Evolutionary conservation across 306 rosid genomes (phyloP).

Genomic region (Gastrolobium villosum): DNA sequence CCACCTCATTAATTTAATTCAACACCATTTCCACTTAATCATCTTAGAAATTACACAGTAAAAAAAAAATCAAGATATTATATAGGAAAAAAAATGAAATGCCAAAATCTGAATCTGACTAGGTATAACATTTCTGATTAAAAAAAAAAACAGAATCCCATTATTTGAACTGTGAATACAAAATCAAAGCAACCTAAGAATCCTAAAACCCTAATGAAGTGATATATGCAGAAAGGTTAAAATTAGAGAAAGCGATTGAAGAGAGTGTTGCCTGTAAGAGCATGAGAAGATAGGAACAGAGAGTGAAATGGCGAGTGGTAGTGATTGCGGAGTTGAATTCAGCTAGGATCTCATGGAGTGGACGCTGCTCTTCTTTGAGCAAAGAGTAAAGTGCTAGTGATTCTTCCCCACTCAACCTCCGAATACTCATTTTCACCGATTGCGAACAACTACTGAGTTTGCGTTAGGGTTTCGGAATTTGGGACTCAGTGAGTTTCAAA

Average conservation of each 20-base stretch:
- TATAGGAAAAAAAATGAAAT: not conserved
- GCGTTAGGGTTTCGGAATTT: constrained; percentile 42
- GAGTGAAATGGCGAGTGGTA: constrained; percentile 63
- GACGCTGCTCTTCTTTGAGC: constrained; percentile 68
- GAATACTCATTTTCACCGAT: constrained; percentile 52
- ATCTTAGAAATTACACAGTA: not conserved
- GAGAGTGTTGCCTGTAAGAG: constrained; percentile 67
- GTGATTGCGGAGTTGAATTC: constrained; percentile 73
- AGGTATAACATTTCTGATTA: not conserved
- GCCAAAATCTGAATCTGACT: not conserved
- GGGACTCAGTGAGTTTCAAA: not conserved
- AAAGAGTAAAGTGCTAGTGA: constrained; percentile 62
- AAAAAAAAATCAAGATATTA: too few species aligned
- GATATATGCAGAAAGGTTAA: not conserved
- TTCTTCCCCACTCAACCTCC: constrained; percentile 67
- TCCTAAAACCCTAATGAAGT: constrained; percentile 42
- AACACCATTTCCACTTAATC: not conserved
- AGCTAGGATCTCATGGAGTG: constrained; percentile 68
- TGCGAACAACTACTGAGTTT: not conserved
- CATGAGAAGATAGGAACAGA: constrained; percentile 73
- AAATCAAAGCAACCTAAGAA: constrained; percentile 4
- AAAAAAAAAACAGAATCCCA: not conserved
- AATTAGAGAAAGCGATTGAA: not conserved
- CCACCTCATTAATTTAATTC: not conserved
- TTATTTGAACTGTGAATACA: not conserved